Conservation (phyloP, 1,139 yeast genomes). For the Chernovozyma aurita region DNA sequence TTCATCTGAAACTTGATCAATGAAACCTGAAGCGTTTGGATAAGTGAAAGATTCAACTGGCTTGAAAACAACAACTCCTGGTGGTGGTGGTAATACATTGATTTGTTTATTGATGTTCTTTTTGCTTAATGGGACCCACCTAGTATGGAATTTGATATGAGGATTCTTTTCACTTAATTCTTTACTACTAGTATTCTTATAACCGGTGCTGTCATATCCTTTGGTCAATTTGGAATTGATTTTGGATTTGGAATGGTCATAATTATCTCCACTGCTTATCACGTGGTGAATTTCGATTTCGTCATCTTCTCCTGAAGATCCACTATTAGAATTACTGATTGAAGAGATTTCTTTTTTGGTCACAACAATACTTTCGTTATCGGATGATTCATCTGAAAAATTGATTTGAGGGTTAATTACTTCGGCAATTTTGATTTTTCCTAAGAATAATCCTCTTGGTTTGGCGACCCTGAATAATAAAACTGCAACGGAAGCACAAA, state of each 20-base stretch:
- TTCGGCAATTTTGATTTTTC: constrained; percentile 67
- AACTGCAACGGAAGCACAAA: constrained; percentile 76
- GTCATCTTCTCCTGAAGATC: constrained; percentile 14
- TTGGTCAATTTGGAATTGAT: constrained; percentile 11
- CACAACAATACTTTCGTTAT: constrained; percentile 43
- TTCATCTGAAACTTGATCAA: constrained; percentile 66
- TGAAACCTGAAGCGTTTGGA: constrained; percentile 73
- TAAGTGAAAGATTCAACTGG: constrained; percentile 79
- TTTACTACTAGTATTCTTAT: constrained; percentile 13
- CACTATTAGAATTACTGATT: constrained; percentile 6
- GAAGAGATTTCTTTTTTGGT: constrained; percentile 11
- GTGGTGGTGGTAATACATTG: constrained; percentile 72
- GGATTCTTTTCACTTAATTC: constrained; percentile 25
- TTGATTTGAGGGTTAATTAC: constrained; percentile 53
- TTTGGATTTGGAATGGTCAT: constrained; percentile 17
- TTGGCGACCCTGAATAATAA: constrained; percentile 71
- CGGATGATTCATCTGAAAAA: constrained; percentile 8
- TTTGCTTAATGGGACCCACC: constrained; percentile 77
- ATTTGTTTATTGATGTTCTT: constrained; percentile 55
- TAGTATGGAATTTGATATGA: constrained; percentile 48
- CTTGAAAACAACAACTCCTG: constrained; percentile 83
- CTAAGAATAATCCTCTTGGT: constrained; percentile 81
- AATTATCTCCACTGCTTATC: constrained; percentile 24
- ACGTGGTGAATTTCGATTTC: constrained; percentile 44
- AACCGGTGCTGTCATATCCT: constrained; percentile 5